phyloP scores from a whole-genome alignment of 2,329 filamentous ascomycete species.

The Apiospora arundinis region DNA sequence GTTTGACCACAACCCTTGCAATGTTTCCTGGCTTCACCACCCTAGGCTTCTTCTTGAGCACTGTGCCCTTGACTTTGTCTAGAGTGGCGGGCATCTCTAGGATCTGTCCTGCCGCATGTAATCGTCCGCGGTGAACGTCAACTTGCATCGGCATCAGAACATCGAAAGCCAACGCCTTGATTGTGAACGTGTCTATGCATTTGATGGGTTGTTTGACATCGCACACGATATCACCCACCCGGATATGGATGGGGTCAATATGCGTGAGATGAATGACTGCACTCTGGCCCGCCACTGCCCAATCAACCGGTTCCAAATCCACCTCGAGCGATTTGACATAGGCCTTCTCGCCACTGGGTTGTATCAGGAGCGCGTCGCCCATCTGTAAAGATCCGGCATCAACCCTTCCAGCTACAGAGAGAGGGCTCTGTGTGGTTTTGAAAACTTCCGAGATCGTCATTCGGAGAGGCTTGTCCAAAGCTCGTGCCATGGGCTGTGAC shows the following conservation, averaged over 20 bases:
- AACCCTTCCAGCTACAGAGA: conserved; percentile 86
- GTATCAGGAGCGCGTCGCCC: conserved; percentile 79
- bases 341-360: conserved; percentile 82
- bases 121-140: conserved; percentile 84
- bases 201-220: conserved; percentile 69
- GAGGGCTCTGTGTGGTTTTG: conserved; percentile 77
- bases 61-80: conserved; percentile 79
- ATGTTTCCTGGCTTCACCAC: conserved; percentile 81
- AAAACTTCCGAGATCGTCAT: conserved; percentile 91
- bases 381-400: conserved; percentile 84
- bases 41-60: conserved; percentile 82
- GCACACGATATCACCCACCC: conserved; percentile 87
- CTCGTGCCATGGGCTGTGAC: conserved; percentile 75
- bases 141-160: conserved; percentile 87
- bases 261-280: conserved; percentile 82
- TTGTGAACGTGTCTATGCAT: conserved; percentile 75
- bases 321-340: conserved; percentile 83
- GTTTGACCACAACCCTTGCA: conserved; percentile 77
- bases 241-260: conserved; percentile 83
- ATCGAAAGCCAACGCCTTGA: conserved; percentile 89
- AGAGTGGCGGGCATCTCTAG: conserved; percentile 73
- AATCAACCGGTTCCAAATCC: conserved; percentile 76
- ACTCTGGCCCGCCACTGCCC: conserved; percentile 93
- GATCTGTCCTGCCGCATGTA: conserved; percentile 81
- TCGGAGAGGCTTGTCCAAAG: conserved; percentile 79